phyloP scores from a whole-genome alignment of 2,329 filamentous ascomycete genomes.

The Apiospora koreana region DNA sequence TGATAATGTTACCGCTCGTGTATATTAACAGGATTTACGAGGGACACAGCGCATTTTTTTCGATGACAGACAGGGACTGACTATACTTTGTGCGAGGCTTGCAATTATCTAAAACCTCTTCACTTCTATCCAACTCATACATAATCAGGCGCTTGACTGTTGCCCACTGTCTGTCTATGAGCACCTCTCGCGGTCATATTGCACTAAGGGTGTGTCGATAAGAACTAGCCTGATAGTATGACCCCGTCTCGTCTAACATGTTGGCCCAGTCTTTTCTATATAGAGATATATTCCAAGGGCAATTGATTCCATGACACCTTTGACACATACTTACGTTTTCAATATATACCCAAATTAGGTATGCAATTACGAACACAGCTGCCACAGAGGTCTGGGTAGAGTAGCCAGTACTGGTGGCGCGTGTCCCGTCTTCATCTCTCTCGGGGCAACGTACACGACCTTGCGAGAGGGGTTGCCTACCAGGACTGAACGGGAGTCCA shows the following conservation, averaged over 20 bases:
- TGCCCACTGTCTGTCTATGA: no score
- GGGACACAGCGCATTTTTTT: no score
- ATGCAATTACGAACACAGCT: constrained; percentile 53
- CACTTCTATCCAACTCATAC: no score
- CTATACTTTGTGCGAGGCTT: no score
- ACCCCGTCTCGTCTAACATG: neutral
- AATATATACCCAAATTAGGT: no score
- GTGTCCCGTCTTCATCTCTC: constrained; percentile 41
- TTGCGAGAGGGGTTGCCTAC: constrained; percentile 69
- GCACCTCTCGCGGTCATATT: no score
- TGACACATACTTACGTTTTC: neutral
- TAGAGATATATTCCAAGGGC: neutral
- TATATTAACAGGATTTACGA: no score
- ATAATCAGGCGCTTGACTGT: no score
- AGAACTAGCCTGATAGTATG: neutral
- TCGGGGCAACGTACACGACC: constrained; percentile 81
- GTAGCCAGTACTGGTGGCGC: constrained; percentile 31
- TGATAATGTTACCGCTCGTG: no score
- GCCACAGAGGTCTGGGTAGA: constrained; percentile 65
- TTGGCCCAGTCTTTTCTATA: neutral
- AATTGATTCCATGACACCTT: neutral
- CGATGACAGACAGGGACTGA: no score
- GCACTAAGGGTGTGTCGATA: no score
- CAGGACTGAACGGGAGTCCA: constrained; percentile 80
- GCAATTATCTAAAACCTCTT: no score